Evolutionary conservation across 345 rosid genomes (phyloP), one percentile per base, ranked within the genome.

Genomic region (Microthlaspi erraticum): DNA sequence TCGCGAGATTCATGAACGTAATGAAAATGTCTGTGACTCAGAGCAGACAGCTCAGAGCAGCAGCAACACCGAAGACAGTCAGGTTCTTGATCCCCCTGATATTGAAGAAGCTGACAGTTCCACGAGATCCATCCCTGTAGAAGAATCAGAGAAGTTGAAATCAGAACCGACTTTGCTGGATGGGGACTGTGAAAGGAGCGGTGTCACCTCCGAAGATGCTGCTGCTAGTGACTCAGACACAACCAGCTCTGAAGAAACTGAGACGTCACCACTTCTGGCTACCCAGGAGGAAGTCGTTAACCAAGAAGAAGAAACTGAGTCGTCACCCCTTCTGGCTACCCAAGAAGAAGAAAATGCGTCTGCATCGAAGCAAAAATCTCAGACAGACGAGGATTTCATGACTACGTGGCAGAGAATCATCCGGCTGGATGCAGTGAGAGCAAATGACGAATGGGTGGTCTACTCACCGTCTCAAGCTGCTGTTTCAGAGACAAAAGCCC

Each of bases 401-500:
- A 85, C 71, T 5, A 73, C 91, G 16, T 93, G 94, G 97, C 96
- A 88, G 81, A 86, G 89, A 80, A 93, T 91, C 55, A 91, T 93
- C 64, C 91, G 88, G 36, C 91, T 89, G 38, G 98, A 93, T 80
- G 98, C 98, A 7, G 76, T 93, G 77, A 84, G 97, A 67, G 92
- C 96, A 43, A 87, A 87, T 81, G 77, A 77, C 14, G 98, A 93
- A 33, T 93, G 98, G 97, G 73, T 81, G 11, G 44, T 60, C 64
- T 86, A 86, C 77, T 85, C 94, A 13, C 87, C 92, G 5, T 68
- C 88, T 56, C 97, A 86, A 82, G 92, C 92, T 65, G 51, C 80
- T 13, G 80, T 89, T 16, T 82, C 88, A 10, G 87, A 81, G 73
- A 72, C 70, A 34, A 79, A 78, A 72, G 94, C 98, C 49, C 78